These are phyloP conservation scores for Debaryomyces sp. DNA, from an alignment of 1,139 yeast genomes.

Conservation along the genomic window DNA sequence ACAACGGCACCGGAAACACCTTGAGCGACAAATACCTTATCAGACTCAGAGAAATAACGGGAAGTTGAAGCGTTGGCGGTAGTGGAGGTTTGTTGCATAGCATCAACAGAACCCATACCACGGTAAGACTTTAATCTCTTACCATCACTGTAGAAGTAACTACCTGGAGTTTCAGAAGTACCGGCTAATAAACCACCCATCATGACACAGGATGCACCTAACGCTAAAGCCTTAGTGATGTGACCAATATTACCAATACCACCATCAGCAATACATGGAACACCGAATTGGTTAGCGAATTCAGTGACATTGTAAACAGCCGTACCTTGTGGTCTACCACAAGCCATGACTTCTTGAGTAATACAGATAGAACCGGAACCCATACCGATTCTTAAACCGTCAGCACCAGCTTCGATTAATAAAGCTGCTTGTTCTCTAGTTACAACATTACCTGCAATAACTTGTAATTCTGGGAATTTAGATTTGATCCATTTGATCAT, in stretches of 20 bases:
- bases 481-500: conserved; percentile 91
- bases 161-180: conserved; percentile 98
- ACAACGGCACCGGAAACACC: conserved; percentile 98
- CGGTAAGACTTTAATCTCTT: conserved; percentile 96
- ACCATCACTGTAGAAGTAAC: conserved; percentile 96
- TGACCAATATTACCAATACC: conserved; percentile 99
- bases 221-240: conserved; percentile 92
- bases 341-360: conserved; percentile 99
- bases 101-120: conserved; percentile 99
- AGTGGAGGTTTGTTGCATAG: conserved; percentile 90
- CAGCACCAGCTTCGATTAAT: conserved; percentile 95
- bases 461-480: conserved; percentile 77
- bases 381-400: conserved; percentile 98
- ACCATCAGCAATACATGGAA: conserved; percentile 98
- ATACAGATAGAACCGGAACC: conserved; percentile 99
- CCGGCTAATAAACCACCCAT: conserved; percentile 99
- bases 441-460: conserved; percentile 97
- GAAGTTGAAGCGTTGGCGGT: conserved; percentile 97
- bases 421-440: conserved; percentile 99
- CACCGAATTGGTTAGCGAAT: conserved; percentile 87
- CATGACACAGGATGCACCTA: conserved; percentile 98
- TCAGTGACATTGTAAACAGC: conserved; percentile 88
- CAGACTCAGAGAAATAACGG: conserved; percentile 95
- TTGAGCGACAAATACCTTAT: conserved; percentile 95
- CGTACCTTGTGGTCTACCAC: conserved; percentile 99